A percentile compares a stretch with the other conserved stretches of the same genome.
phyloP scores from a whole-genome alignment of 2,329 filamentous ascomycete species.

The Onygenales sp. region DNA sequence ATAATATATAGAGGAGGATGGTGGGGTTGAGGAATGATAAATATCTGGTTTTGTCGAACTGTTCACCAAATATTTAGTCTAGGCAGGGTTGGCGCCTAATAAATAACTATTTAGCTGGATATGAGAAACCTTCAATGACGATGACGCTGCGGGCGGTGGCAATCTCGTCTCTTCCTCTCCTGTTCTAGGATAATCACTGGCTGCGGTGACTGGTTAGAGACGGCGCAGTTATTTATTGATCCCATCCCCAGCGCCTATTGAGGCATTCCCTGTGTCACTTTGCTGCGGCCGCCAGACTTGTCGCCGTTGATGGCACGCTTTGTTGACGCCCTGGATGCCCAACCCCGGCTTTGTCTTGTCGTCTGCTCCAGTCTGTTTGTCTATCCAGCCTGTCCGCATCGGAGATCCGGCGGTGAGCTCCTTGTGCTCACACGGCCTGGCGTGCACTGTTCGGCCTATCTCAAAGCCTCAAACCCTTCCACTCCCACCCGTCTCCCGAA shows the following conservation, averaged over 20 bases:
- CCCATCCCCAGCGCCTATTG: not conserved
- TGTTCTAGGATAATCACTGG: too few species aligned
- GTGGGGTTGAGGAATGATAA: not conserved
- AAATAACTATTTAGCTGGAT: not conserved
- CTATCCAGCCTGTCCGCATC: not conserved
- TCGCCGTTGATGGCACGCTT: not conserved
- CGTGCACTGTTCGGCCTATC: not conserved
- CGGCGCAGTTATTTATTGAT: not conserved
- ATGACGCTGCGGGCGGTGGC: too few species aligned
- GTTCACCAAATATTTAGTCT: not conserved
- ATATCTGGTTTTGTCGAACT: not conserved
- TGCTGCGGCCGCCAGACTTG: not conserved
- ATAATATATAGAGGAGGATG: not conserved
- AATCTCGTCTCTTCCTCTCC: too few species aligned
- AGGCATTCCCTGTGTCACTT: not conserved
- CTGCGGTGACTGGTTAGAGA: too few species aligned
- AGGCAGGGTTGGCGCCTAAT: not conserved
- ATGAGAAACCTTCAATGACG: not conserved
- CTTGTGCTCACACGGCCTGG: too few species aligned
- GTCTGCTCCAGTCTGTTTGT: not conserved
- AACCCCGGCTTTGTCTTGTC: not conserved
- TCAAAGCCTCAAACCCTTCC: not conserved
- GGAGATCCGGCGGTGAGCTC: too few species aligned
- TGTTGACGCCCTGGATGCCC: conserved; percentile 1
- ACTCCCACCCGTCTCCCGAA: not conserved